These are phyloP conservation scores for Orbilia blumenaviensis DNA, from an alignment of 2,329 filamentous ascomycete species.

Conservation along the genomic window DNA sequence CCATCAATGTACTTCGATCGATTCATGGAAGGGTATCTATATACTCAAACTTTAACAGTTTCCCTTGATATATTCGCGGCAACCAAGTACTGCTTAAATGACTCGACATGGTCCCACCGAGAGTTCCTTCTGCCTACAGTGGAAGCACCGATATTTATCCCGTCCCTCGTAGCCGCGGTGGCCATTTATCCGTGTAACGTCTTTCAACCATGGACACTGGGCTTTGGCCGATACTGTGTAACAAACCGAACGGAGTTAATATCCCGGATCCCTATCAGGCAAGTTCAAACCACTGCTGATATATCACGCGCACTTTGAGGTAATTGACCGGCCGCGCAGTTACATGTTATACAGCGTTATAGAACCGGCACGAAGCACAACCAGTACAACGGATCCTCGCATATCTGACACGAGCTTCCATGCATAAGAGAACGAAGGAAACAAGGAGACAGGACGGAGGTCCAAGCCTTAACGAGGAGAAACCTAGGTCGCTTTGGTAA, in stretches of 20 bases:
- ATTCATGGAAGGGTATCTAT: neutral
- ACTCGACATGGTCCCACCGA: neutral
- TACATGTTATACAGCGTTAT: neutral
- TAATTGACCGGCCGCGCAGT: neutral
- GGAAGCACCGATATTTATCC: no score
- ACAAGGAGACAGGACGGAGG: neutral
- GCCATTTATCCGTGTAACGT: conserved; percentile 18
- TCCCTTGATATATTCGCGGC: neutral
- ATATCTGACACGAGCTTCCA: conserved; percentile 17
- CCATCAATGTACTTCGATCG: neutral
- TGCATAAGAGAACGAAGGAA: neutral
- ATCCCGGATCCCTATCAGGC: conserved; percentile 7
- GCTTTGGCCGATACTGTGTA: conserved; percentile 2
- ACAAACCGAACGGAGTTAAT: neutral
- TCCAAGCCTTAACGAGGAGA: neutral
- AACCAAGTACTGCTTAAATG: neutral
- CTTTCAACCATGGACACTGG: neutral
- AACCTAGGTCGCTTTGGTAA: neutral
- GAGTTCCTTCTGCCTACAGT: neutral
- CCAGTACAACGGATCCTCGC: conserved; percentile 20
- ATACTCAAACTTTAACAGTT: neutral
- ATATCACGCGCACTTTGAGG: neutral
- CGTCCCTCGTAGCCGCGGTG: neutral
- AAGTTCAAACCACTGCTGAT: neutral
- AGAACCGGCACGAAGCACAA: neutral